Conservation (phyloP, 2,329 filamentous ascomycete species). For the Colletotrichum theobromicola region DNA sequence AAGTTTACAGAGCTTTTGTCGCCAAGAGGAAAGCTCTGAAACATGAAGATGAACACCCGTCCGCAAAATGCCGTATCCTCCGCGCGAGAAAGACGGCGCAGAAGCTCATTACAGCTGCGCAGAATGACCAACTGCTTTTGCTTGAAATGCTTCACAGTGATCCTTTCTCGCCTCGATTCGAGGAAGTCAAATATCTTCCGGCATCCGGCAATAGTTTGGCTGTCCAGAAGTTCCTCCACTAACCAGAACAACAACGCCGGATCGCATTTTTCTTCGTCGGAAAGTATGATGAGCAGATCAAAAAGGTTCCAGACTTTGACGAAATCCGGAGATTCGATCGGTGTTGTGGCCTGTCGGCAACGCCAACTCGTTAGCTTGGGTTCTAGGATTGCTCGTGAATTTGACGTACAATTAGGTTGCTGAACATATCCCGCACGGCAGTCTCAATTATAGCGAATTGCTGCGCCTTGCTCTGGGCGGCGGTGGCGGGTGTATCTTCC, state of each 20-base stretch:
- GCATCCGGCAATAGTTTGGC: conserved; percentile 92
- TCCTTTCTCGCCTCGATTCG: conserved; percentile 88
- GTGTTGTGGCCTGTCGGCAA: conserved; percentile 65
- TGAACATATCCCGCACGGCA: conserved; percentile 82
- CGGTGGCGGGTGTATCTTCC: conserved; percentile 26
- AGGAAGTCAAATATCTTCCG: conserved; percentile 92
- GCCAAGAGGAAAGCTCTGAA: conserved; percentile 94
- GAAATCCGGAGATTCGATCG: conserved; percentile 80
- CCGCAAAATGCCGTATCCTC: conserved; percentile 98
- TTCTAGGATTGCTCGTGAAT: neutral
- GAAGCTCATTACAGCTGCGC: conserved; percentile 92
- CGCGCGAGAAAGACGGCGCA: conserved; percentile 91
- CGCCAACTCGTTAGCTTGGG: neutral
- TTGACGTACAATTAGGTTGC: conserved; percentile 72
- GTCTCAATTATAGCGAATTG: conserved; percentile 81
- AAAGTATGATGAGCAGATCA: conserved; percentile 87
- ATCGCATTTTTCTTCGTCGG: conserved; percentile 80
- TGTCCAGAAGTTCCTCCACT: conserved; percentile 93
- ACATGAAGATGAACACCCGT: conserved; percentile 97
- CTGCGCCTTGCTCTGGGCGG: conserved; percentile 47
- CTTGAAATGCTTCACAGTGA: conserved; percentile 80
- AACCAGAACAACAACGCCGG: conserved; percentile 86
- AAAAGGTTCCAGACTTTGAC: conserved; percentile 91
- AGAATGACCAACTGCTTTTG: conserved; percentile 89
- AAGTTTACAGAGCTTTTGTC: conserved; percentile 98